A percentile compares a stretch with the other conserved stretches of the same genome.
These are phyloP conservation scores for Malbranchea zuffiana DNA, from an alignment of 2,329 filamentous ascomycete genomes.

Conservation along the genomic window DNA sequence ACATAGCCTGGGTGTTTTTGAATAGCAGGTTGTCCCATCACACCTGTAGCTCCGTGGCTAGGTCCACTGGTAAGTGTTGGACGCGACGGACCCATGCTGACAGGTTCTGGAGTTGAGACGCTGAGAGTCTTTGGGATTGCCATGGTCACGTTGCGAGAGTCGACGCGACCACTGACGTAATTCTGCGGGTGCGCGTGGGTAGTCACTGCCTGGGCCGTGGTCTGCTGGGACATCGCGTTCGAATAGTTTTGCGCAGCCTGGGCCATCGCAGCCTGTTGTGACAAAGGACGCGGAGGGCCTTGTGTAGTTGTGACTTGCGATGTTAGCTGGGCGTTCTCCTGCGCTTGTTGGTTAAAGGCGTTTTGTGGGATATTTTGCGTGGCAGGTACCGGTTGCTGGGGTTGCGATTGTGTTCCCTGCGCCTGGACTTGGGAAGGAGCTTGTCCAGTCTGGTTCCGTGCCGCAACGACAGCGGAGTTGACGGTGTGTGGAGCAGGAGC, in stretches of 20 bases:
- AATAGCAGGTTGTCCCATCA: constrained; percentile 79
- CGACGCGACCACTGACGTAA: constrained; percentile 32
- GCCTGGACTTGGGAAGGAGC: constrained; percentile 22
- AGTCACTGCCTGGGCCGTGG: constrained; percentile 21
- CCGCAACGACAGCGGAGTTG: constrained; percentile 38
- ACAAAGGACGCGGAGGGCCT: constrained; percentile 33
- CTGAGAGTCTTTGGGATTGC: constrained; percentile 74
- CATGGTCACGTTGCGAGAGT: constrained; percentile 51
- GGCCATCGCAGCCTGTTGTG: constrained; percentile 37
- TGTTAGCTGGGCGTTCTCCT: constrained; percentile 24
- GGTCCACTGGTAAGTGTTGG: constrained; percentile 75
- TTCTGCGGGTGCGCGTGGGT: constrained; percentile 33
- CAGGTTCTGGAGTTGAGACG: constrained; percentile 59
- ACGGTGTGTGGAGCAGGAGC: constrained; percentile 34
- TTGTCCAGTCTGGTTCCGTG: constrained; percentile 31
- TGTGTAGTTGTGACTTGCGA: constrained; percentile 23
- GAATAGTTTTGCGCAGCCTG: constrained; percentile 36
- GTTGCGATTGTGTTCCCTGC: constrained; percentile 14
- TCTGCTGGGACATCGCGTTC: constrained; percentile 23
- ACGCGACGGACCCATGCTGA: constrained; percentile 58
- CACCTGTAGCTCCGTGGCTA: constrained; percentile 62
- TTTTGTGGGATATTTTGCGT: constrained; percentile 20
- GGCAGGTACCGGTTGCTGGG: constrained; percentile 17
- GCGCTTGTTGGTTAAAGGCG: constrained; percentile 23
- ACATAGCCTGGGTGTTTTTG: constrained; percentile 71